Evolutionary conservation across 306 rosid genomes (phyloP).

Genomic region (Ziziphus jujuba): DNA sequence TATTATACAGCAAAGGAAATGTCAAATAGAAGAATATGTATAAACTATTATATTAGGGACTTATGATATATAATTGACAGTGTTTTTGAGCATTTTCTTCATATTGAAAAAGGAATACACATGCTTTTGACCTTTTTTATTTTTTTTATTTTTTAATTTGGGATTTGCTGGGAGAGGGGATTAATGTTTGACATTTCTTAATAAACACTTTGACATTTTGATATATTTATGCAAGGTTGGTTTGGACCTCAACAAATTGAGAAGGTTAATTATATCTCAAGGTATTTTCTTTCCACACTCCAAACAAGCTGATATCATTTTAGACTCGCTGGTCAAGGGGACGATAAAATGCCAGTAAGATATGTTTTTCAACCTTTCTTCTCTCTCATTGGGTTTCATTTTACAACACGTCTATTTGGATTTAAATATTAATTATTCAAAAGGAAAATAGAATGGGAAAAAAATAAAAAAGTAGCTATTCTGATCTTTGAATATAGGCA

Average conservation of each 20-base stretch:
- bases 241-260: conserved; percentile 44
- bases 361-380: too few relatives aligned
- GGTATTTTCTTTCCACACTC: conserved; percentile 25
- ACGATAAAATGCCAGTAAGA: conserved; percentile 32
- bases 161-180: neutral
- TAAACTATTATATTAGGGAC: too few relatives aligned
- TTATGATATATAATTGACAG: too few relatives aligned
- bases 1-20: too few relatives aligned
- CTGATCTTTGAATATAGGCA: neutral
- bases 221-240: conserved; percentile 42
- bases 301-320: conserved; percentile 45
- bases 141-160: too few relatives aligned
- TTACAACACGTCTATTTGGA: conserved; percentile 14
- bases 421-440: neutral
- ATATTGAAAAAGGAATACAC: too few relatives aligned
- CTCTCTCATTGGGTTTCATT: conserved; percentile 6
- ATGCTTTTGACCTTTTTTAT: too few relatives aligned
- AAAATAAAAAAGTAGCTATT: neutral
- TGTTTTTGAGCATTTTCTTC: too few relatives aligned
- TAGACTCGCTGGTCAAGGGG: conserved; percentile 31
- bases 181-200: conserved; percentile 44
- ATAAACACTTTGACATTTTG: conserved; percentile 46
- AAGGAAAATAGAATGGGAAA: neutral
- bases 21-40: too few relatives aligned
- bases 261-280: conserved; percentile 25